Evolutionary conservation across 768 basidiomycete genomes (phyloP).

Genomic region (Boletus rex-veris): DNA sequence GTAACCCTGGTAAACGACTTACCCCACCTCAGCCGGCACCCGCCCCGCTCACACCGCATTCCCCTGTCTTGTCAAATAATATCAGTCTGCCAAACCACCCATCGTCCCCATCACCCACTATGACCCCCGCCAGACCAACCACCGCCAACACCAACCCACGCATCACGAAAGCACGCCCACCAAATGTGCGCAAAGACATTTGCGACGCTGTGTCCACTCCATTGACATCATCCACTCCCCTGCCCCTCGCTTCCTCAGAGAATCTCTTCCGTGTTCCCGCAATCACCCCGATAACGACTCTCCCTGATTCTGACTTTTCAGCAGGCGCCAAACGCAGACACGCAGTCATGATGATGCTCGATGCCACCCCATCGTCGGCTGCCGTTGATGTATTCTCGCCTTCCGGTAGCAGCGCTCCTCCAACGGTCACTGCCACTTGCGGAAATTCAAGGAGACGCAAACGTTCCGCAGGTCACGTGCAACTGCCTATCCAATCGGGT

Average conservation of each 20-base stretch:
- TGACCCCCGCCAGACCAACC: slow-evolving; percentile 16
- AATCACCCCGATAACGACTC: slow-evolving; percentile 28
- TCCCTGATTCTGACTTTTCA: slow-evolving; percentile 35
- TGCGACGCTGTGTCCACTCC: slow-evolving; percentile 16
- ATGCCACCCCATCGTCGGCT: slow-evolving; percentile 43
- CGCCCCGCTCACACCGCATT: slow-evolving; percentile 33
- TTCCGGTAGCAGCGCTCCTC: slow-evolving; percentile 31
- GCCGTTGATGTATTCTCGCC: slow-evolving; percentile 37
- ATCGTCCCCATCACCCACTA: slow-evolving; percentile 29
- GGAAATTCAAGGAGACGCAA: slow-evolving; percentile 49
- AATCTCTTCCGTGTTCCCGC: slow-evolving; percentile 27
- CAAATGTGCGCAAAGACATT: slow-evolving; percentile 28
- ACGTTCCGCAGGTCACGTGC: slow-evolving; percentile 36
- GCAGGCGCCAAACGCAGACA: slow-evolving; percentile 72
- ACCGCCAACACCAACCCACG: slow-evolving; percentile 19
- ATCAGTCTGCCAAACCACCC: slow-evolving; percentile 16
- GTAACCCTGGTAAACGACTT: background rate
- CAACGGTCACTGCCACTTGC: slow-evolving; percentile 19
- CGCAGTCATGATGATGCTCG: slow-evolving; percentile 75
- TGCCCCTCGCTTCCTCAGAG: slow-evolving; percentile 29
- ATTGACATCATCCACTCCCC: slow-evolving; percentile 14
- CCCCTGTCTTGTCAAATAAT: slow-evolving; percentile 22
- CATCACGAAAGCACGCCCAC: slow-evolving; percentile 28
- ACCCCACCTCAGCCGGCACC: slow-evolving; percentile 13
- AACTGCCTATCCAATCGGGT: slow-evolving; percentile 38